Evolutionary conservation across 129 eudicot genomes (phyloP).

Genomic region (Centrapalus pauciflorus): DNA sequence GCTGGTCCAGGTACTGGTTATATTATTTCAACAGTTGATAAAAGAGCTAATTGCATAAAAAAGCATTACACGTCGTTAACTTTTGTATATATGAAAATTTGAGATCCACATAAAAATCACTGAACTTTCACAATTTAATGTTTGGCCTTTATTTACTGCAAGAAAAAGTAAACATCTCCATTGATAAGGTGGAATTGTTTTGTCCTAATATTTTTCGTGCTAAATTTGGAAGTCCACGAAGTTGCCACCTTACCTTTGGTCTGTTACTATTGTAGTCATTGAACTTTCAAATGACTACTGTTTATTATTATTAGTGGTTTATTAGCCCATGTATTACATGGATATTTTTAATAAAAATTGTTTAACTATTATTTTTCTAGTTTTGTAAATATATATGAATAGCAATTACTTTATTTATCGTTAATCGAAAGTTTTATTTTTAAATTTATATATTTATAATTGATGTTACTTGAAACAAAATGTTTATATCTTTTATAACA

Average conservation of each 20-base stretch:
- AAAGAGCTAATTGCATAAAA: background rate
- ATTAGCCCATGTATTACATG: too few relatives aligned
- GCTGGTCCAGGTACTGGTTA: conserved; percentile 63
- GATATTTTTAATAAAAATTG: too few relatives aligned
- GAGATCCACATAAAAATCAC: background rate
- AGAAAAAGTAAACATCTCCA: background rate
- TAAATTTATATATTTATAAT: too few relatives aligned
- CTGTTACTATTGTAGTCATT: background rate
- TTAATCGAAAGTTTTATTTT: background rate
- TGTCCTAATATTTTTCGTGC: too few relatives aligned
- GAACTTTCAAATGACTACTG: background rate
- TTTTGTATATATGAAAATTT: too few relatives aligned
- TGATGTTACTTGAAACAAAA: too few relatives aligned
- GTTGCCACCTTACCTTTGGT: background rate
- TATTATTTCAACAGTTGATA: background rate
- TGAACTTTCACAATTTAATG: background rate
- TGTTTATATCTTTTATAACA: too few relatives aligned
- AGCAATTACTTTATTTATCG: too few relatives aligned
- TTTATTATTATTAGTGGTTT: background rate
- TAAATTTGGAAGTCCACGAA: background rate
- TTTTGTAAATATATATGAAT: too few relatives aligned
- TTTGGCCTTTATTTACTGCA: background rate
- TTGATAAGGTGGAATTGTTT: background rate
- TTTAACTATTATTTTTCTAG: too few relatives aligned
- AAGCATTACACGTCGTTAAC: too few relatives aligned